These are phyloP conservation scores for Globisporangium canariense DNA, from an alignment of 352 stramenopile genomes.

Conservation along the genomic window DNA sequence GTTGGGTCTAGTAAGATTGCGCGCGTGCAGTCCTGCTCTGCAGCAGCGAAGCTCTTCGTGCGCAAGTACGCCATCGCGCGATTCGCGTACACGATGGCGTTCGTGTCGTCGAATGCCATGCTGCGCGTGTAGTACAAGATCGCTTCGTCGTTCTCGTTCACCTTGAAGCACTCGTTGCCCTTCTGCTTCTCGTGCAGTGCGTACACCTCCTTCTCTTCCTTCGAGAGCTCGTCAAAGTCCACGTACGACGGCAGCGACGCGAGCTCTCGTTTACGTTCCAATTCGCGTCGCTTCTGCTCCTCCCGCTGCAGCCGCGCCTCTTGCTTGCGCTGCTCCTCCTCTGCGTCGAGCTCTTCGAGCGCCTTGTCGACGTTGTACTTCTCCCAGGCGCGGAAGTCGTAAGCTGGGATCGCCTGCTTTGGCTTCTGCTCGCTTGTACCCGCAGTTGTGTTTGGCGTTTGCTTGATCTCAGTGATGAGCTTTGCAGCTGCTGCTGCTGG, in stretches of 20 bases:
- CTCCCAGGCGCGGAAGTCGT: conserved; percentile 91
- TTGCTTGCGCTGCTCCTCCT: conserved; percentile 36
- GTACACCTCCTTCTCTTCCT: conserved; percentile 48
- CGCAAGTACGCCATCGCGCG: conserved; percentile 79
- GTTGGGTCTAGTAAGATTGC: conserved; percentile 73
- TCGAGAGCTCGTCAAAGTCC: conserved; percentile 47
- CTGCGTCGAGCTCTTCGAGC: conserved; percentile 66
- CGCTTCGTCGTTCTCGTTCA: conserved; percentile 81
- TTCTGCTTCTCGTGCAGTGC: conserved; percentile 89
- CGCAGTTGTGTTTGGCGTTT: neutral
- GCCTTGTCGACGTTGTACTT: conserved; percentile 88
- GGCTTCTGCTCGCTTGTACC: conserved; percentile 20
- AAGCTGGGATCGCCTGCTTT: conserved; percentile 64
- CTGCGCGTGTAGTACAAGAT: conserved; percentile 88
- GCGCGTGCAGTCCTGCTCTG: conserved; percentile 82
- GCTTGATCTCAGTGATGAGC: conserved; percentile 18
- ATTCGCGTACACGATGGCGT: conserved; percentile 85
- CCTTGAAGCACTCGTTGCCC: conserved; percentile 91
- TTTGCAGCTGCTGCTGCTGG: neutral
- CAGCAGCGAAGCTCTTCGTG: conserved; percentile 78
- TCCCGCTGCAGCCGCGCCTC: conserved; percentile 34
- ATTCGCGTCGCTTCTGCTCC: conserved; percentile 31
- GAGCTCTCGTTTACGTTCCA: conserved; percentile 49
- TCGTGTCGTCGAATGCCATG: conserved; percentile 75
- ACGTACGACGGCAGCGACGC: conserved; percentile 58